Evolutionary conservation across 1,284 basidiomycete genomes (phyloP).

Genomic region (Moniliophthora roreri): DNA sequence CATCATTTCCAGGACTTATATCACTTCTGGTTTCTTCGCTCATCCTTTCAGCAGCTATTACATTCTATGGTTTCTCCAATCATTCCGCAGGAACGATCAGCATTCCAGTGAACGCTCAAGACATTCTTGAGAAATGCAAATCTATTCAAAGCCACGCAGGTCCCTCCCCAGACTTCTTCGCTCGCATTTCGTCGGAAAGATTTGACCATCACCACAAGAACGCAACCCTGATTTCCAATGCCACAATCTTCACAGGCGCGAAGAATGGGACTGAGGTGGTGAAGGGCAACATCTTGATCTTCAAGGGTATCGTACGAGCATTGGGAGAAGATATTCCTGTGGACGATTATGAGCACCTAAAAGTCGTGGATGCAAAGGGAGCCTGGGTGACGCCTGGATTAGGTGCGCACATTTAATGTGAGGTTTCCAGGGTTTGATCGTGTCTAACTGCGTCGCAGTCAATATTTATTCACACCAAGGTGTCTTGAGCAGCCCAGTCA

Average conservation of each 20-base stretch:
- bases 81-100: slow-evolving; percentile 16
- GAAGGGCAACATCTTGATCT: slow-evolving; percentile 58
- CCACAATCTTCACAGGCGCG: slow-evolving; percentile 78
- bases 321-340: slow-evolving; percentile 50
- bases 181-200: slow-evolving; percentile 67
- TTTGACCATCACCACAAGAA: slow-evolving; percentile 68
- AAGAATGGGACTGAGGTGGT: slow-evolving; percentile 62
- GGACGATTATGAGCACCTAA: slow-evolving; percentile 34
- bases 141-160: slow-evolving; percentile 42
- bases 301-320: slow-evolving; percentile 56
- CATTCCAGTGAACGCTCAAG: slow-evolving; percentile 24
- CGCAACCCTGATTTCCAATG: slow-evolving; percentile 73
- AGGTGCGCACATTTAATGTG: slow-evolving; percentile 31
- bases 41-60: slow-evolving; percentile 5
- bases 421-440: background rate
- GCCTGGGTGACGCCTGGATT: slow-evolving; percentile 72
- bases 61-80: background rate
- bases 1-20: background rate
- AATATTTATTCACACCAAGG: slow-evolving; percentile 84
- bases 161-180: slow-evolving; percentile 49
- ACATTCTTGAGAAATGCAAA: slow-evolving; percentile 42
- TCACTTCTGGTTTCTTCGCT: slow-evolving; percentile 1
- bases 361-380: slow-evolving; percentile 55
- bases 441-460: slow-evolving; percentile 36
- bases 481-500: slow-evolving; percentile 58